Evolutionary conservation across 441 rosid species (phyloP).

Genomic region (Pelargonium citronellum): DNA sequence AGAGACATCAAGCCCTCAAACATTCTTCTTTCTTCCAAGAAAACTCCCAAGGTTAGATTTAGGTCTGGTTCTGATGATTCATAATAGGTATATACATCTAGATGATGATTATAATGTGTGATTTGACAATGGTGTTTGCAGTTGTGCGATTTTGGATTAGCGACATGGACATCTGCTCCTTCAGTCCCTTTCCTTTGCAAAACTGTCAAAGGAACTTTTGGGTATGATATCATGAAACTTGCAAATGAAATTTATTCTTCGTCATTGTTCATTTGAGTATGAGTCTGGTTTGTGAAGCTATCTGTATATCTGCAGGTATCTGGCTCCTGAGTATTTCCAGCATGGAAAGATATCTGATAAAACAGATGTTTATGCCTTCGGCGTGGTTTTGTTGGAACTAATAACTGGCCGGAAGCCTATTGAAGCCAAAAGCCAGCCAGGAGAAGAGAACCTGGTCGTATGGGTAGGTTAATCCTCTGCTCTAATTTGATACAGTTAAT

Average conservation of each 20-base stretch:
- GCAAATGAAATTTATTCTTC: neutral
- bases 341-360: constrained; percentile 92
- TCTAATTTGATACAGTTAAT: neutral
- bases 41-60: constrained; percentile 57
- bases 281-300: neutral
- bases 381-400: constrained; percentile 86
- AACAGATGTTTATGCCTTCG: constrained; percentile 95
- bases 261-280: neutral
- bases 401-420: constrained; percentile 85
- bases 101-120: neutral
- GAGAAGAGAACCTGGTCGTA: constrained; percentile 83
- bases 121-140: constrained; percentile 29
- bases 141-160: constrained; percentile 97
- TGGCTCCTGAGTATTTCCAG: constrained; percentile 97
- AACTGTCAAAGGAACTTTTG: constrained; percentile 98
- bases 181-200: constrained; percentile 93
- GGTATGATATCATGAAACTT: constrained; percentile 38
- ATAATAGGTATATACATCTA: neutral
- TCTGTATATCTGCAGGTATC: constrained; percentile 45
- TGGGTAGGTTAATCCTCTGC: constrained; percentile 57
- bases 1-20: constrained; percentile 97
- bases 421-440: constrained; percentile 66
- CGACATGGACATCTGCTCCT: constrained; percentile 96
- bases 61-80: neutral
- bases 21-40: constrained; percentile 92